phyloP scores from a whole-genome alignment of 2,329 filamentous ascomycete genomes.

The Cercospora citrullina region DNA sequence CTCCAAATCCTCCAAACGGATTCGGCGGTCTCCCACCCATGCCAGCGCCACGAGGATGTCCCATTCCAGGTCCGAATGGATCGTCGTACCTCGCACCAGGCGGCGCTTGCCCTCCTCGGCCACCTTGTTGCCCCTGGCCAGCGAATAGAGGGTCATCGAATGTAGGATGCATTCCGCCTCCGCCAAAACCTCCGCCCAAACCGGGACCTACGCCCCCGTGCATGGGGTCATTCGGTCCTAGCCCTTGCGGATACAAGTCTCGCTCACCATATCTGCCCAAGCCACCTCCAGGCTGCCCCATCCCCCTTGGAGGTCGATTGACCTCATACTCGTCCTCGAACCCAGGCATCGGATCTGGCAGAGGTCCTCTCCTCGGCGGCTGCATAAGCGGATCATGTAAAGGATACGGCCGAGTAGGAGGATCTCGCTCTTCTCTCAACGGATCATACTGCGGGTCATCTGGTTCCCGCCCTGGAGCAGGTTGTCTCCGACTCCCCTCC shows the following conservation, averaged over 20 bases:
- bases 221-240: conserved; percentile 83
- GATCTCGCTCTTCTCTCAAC: conserved; percentile 54
- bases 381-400: conserved; percentile 59
- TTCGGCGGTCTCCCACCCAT: conserved; percentile 54
- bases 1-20: conserved; percentile 62
- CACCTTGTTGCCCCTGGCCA: conserved; percentile 44
- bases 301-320: conserved; percentile 62
- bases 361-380: conserved; percentile 53
- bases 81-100: conserved; percentile 93
- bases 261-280: conserved; percentile 70
- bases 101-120: conserved; percentile 60
- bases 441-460: conserved; percentile 47
- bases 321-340: conserved; percentile 95
- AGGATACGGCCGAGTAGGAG: conserved; percentile 68
- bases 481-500: conserved; percentile 19
- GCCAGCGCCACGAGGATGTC: conserved; percentile 48
- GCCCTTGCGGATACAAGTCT: conserved; percentile 81
- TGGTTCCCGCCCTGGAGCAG: conserved; percentile 31
- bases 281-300: conserved; percentile 24
- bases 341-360: conserved; percentile 74
- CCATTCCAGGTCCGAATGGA: conserved; percentile 64
- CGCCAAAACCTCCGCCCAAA: conserved; percentile 54
- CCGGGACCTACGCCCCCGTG: conserved; percentile 61
- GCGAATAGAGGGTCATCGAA: conserved; percentile 88
- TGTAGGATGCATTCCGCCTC: conserved; percentile 89